Evolutionary conservation across 2,329 filamentous ascomycete species (phyloP).

Genomic region (Trichophyton mentagrophytes): DNA sequence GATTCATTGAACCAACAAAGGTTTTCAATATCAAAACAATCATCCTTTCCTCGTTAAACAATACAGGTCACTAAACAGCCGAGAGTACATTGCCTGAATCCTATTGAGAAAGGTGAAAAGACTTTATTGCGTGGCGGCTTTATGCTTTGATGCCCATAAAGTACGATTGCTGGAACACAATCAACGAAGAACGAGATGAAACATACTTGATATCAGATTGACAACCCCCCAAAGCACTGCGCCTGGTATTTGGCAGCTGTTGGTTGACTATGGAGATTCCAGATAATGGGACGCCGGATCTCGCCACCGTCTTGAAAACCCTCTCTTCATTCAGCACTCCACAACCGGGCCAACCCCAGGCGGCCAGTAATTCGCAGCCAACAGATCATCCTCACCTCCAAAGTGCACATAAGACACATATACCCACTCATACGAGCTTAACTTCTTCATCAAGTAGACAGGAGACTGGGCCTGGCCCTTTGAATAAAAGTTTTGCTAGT

Average conservation of each 20-base stretch:
- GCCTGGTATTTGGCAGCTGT: not conserved
- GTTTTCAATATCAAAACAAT: too few relatives aligned
- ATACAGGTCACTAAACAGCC: not conserved
- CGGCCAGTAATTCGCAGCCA: not conserved
- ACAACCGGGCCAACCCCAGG: constrained; percentile 1
- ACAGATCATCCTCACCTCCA: not conserved
- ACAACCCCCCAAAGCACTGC: not conserved
- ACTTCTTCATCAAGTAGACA: not conserved
- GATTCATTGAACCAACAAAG: too few relatives aligned
- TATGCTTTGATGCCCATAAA: not conserved
- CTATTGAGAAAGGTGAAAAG: not conserved
- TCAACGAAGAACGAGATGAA: not conserved
- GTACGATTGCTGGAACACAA: not conserved
- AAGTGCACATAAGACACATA: not conserved
- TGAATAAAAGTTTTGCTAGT: constrained; percentile 18
- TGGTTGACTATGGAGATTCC: not conserved
- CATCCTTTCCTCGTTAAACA: not conserved
- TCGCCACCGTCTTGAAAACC: constrained; percentile 31
- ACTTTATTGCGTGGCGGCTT: not conserved
- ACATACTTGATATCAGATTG: not conserved
- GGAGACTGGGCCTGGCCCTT: not conserved
- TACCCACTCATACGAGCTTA: not conserved
- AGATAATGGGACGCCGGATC: constrained; percentile 22
- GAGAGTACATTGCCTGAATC: not conserved
- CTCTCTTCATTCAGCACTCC: constrained; percentile 26